Evolutionary conservation across 495 filamentous ascomycete genomes (phyloP).

Genomic region (Talaromyces thailandensis): DNA sequence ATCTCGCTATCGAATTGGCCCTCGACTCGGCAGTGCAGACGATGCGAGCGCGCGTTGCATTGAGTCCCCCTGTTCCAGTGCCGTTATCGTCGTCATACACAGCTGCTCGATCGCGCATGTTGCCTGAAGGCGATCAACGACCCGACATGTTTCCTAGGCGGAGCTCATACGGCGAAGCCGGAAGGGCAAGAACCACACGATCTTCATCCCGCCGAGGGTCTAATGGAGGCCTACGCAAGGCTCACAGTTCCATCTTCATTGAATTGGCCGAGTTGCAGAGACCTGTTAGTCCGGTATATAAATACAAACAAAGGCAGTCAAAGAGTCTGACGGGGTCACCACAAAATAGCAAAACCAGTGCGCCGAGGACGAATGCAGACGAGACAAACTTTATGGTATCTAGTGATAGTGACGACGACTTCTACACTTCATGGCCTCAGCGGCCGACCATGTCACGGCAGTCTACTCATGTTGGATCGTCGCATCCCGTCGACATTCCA

Average conservation of each 20-base stretch:
- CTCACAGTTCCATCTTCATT: slow-evolving; percentile 25
- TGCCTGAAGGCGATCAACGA: slow-evolving; percentile 16
- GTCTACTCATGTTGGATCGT: neutral
- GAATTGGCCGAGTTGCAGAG: slow-evolving; percentile 9
- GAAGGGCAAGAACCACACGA: slow-evolving; percentile 13
- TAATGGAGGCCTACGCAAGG: slow-evolving; percentile 16
- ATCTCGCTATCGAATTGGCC: slow-evolving; percentile 78
- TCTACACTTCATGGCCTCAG: neutral
- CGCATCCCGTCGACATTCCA: neutral
- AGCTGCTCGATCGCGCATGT: slow-evolving; percentile 11
- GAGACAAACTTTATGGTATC: neutral
- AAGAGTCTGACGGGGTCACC: neutral
- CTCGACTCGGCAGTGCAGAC: slow-evolving; percentile 74
- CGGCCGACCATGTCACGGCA: neutral
- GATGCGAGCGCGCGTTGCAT: slow-evolving; percentile 67
- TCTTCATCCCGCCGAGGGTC: slow-evolving; percentile 11
- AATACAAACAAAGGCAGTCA: neutral
- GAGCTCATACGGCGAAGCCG: slow-evolving; percentile 27
- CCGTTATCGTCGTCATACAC: slow-evolving; percentile 33
- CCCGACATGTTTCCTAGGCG: slow-evolving; percentile 16
- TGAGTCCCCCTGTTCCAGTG: slow-evolving; percentile 59
- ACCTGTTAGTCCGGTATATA: neutral
- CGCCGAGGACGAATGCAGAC: neutral
- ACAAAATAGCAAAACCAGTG: neutral
- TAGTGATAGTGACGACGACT: slow-evolving; percentile 5